Base-by-base conservation (phyloP, 495 filamentous ascomycete species). In the Bacidia rubella region DNA sequence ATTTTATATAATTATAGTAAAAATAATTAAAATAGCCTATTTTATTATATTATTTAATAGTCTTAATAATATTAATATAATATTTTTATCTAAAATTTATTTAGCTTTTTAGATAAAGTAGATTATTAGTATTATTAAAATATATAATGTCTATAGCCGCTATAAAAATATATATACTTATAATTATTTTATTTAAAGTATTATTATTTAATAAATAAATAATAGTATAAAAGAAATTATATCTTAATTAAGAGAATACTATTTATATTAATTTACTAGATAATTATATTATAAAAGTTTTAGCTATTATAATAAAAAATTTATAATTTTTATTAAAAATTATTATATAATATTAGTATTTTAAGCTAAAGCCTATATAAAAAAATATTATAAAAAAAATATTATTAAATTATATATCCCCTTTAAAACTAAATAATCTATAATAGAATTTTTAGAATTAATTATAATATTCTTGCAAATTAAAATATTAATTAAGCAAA, bases 241-340 rank as follows among this genome's bases (percentile, higher is more conserved):
- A n/a, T n/a, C n/a, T n/a, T n/a, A n/a, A 25, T 49, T 9, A 49
- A 24, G 11, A 25, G 20, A 27, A 25, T 15, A 15, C 7, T 27
- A 32, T 25, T n/a, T n/a, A n/a, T n/a, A n/a, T n/a, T n/a, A n/a
- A n/a, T 9, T 49, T 7, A 7, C 25, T 32, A 27, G 23, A 49
- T 49, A 27, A 49, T 11, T 24, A 49, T 32, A 25, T 27, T 27
- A 25, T 49, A 49, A n/a, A n/a, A n/a, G n/a, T n/a, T n/a, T n/a
- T n/a, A n/a, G n/a, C n/a, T n/a, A 27, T 49, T 7, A 11, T 49
- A 49, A 25, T 49, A 49, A 49, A 49, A 21, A 11, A 27, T 27
- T 32, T 49, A 49, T 46, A 46, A 46, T 46, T n/a, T n/a, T n/a
- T n/a, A n/a, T n/a, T n/a, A n/a, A n/a, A n/a, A 22, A n/a, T 46